phyloP scores from a whole-genome alignment of 768 basidiomycete species.

The Lactifluus volemus region DNA sequence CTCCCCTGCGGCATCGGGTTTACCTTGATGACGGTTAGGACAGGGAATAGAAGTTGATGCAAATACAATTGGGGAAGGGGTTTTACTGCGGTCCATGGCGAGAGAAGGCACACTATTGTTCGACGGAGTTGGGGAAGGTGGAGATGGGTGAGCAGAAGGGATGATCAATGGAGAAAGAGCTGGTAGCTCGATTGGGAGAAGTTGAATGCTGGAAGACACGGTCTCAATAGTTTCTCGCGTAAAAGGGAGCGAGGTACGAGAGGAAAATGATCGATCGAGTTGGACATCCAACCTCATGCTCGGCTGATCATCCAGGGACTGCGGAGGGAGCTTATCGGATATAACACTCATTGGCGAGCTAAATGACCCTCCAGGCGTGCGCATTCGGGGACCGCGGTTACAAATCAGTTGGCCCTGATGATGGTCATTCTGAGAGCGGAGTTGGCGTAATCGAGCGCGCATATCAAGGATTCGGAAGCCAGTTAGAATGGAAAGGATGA shows the following conservation, averaged over 20 bases:
- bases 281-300: conserved; percentile 1
- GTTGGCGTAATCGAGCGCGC: neutral
- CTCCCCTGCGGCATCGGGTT: neutral
- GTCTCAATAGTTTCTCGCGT: neutral
- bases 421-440: neutral
- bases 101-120: neutral
- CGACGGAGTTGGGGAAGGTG: neutral
- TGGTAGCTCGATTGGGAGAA: neutral
- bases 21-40: neutral
- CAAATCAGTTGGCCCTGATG: neutral
- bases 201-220: neutral
- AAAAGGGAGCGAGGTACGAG: conserved; percentile 1
- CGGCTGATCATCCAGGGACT: neutral
- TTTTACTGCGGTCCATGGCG: conserved; percentile 1
- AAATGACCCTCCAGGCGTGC: neutral
- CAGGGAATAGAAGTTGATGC: neutral
- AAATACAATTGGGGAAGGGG: conserved; percentile 16
- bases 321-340: neutral
- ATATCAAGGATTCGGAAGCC: conserved; percentile 23
- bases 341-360: neutral
- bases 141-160: neutral
- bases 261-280: neutral
- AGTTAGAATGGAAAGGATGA: conserved; percentile 41
- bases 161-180: neutral
- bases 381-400: neutral